Evolutionary conservation across 2,329 filamentous ascomycete genomes (phyloP).

Genomic region (Epicoccum nigrum): DNA sequence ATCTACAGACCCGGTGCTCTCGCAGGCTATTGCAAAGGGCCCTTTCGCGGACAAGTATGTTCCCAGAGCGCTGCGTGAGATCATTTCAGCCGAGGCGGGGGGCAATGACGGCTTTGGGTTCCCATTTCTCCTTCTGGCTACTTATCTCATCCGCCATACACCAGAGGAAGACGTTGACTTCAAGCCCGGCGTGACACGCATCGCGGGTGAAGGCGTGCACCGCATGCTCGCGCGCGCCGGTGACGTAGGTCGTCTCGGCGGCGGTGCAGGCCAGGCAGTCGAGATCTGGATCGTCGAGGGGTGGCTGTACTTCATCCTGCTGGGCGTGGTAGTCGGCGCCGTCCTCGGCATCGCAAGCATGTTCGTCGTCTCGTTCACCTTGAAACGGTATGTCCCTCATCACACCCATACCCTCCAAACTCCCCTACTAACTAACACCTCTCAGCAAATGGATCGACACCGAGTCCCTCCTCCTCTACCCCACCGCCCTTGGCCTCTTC

Average conservation of each 20-base stretch:
- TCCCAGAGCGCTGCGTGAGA: slow-evolving; percentile 61
- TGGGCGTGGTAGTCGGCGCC: slow-evolving; percentile 60
- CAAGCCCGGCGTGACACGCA: slow-evolving; percentile 20
- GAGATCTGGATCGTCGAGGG: slow-evolving; percentile 66
- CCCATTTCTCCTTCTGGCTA: slow-evolving; percentile 64
- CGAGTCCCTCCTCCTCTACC: slow-evolving; percentile 60
- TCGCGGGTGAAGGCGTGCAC: not conserved
- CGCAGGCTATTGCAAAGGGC: slow-evolving; percentile 67
- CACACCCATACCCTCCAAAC: not conserved
- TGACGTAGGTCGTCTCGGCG: slow-evolving; percentile 60
- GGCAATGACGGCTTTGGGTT: slow-evolving; percentile 69
- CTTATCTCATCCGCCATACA: slow-evolving; percentile 63
- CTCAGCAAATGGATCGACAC: slow-evolving; percentile 57
- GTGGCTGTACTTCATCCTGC: slow-evolving; percentile 63
- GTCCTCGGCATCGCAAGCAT: slow-evolving; percentile 58
- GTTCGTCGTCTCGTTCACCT: slow-evolving; percentile 53
- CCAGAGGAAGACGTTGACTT: slow-evolving; percentile 40
- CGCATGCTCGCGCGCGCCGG: slow-evolving; percentile 19
- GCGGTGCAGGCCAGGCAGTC: slow-evolving; percentile 59
- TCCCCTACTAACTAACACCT: not conserved
- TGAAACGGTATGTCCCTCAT: slow-evolving; percentile 28
- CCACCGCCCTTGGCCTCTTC: slow-evolving; percentile 58
- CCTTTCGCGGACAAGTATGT: slow-evolving; percentile 69
- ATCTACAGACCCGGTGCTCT: slow-evolving; percentile 67
- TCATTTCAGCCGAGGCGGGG: slow-evolving; percentile 67